phyloP scores from a whole-genome alignment of 257 asterid genomes.

The Rubia yunnanensis region DNA sequence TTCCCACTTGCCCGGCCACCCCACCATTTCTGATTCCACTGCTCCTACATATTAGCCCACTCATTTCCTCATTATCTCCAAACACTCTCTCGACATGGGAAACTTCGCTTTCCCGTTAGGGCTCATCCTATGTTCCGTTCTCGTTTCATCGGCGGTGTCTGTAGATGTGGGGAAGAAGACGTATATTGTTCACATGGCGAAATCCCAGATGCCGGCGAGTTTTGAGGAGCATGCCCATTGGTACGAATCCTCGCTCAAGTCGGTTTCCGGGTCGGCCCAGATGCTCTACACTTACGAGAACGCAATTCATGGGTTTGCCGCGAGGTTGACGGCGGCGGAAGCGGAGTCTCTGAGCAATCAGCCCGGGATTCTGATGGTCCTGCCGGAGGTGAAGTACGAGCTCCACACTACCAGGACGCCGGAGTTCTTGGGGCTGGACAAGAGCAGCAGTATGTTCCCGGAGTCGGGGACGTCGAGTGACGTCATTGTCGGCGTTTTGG shows the following conservation, averaged over 20 bases:
- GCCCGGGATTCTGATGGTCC: slow-evolving; percentile 58
- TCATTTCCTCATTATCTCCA: not conserved
- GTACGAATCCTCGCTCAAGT: slow-evolving; percentile 69
- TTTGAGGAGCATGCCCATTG: slow-evolving; percentile 49
- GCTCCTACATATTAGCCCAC: not conserved
- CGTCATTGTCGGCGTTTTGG: slow-evolving; percentile 65
- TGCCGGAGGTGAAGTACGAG: slow-evolving; percentile 53
- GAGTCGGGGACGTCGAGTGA: slow-evolving; percentile 44
- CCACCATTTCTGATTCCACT: not conserved
- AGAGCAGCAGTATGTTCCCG: slow-evolving; percentile 50
- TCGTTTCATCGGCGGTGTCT: slow-evolving; percentile 19
- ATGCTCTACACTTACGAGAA: slow-evolving; percentile 59
- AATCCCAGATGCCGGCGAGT: slow-evolving; percentile 56
- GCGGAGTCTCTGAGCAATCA: slow-evolving; percentile 37
- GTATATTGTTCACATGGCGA: slow-evolving; percentile 80
- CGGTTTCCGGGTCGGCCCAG: slow-evolving; percentile 63
- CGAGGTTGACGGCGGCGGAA: slow-evolving; percentile 46
- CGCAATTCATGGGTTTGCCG: slow-evolving; percentile 65
- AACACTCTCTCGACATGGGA: slow-evolving; percentile 3
- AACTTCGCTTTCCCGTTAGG: slow-evolving; percentile 1
- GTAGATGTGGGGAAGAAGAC: slow-evolving; percentile 24
- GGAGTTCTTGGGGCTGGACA: slow-evolving; percentile 59
- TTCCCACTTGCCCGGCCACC: slow-evolving; percentile 1
- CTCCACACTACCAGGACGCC: slow-evolving; percentile 94
- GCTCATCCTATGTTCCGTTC: not conserved